Conservation (phyloP, 2,329 filamentous ascomycete species). For the Blastomyces emzantsi region DNA sequence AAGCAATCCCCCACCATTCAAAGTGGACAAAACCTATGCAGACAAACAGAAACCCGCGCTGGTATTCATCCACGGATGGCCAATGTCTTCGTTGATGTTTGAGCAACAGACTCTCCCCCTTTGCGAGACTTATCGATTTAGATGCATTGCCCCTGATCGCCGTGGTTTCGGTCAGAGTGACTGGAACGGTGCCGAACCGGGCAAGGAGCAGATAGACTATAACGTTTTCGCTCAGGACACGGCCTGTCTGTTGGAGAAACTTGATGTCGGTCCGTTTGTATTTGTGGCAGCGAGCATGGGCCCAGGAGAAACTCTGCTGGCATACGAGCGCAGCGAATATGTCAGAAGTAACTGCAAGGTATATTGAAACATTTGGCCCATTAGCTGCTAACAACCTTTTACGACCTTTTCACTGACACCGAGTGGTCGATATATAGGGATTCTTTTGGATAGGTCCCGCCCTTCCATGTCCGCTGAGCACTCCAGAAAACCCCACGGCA, state of each 20-base stretch:
- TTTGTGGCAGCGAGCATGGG: slow-evolving; percentile 26
- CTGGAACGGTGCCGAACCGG: slow-evolving; percentile 19
- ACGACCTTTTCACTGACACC: not conserved
- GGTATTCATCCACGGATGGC: slow-evolving; percentile 27
- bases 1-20: slow-evolving; percentile 13
- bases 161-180: slow-evolving; percentile 27
- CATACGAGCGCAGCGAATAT: slow-evolving; percentile 19
- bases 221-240: slow-evolving; percentile 25
- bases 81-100: slow-evolving; percentile 25
- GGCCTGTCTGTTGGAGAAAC: slow-evolving; percentile 18
- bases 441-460: slow-evolving; percentile 23
- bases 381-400: not conserved
- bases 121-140: slow-evolving; percentile 22
- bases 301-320: slow-evolving; percentile 23
- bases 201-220: slow-evolving; percentile 20
- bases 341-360: slow-evolving; percentile 19
- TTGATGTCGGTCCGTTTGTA: slow-evolving; percentile 20
- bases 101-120: slow-evolving; percentile 22
- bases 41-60: slow-evolving; percentile 16
- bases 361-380: not conserved
- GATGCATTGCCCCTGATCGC: slow-evolving; percentile 25
- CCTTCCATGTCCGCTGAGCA: slow-evolving; percentile 19
- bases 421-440: slow-evolving; percentile 13
- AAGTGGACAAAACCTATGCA: slow-evolving; percentile 9
- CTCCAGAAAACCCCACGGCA: slow-evolving; percentile 19